phyloP scores from a whole-genome alignment of 257 asterid species.

The Ballota nigra region DNA sequence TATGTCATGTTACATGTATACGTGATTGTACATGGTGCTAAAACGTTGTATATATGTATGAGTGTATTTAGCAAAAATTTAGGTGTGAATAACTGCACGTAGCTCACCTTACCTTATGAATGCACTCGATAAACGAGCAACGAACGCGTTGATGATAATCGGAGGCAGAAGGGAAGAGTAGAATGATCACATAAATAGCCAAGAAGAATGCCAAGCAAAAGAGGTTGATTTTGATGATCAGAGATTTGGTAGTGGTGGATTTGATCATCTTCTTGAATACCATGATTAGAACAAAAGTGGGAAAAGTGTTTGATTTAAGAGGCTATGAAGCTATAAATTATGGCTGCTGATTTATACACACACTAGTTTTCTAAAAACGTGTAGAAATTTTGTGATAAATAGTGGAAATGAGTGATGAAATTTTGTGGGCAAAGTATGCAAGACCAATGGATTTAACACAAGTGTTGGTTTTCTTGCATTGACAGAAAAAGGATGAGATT shows the following conservation, averaged over 20 bases:
- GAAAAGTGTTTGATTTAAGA: not conserved
- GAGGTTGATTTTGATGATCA: slow-evolving; percentile 61
- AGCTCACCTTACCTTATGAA: slow-evolving; percentile 91
- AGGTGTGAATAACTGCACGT: not conserved
- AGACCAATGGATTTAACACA: slow-evolving; percentile 34
- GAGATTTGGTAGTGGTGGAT: slow-evolving; percentile 52
- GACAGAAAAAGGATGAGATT: slow-evolving; percentile 25
- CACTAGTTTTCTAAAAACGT: not conserved
- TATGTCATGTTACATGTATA: too few relatives aligned
- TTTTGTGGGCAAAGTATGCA: slow-evolving; percentile 6
- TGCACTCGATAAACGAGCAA: slow-evolving; percentile 73
- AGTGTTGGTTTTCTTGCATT: slow-evolving; percentile 37
- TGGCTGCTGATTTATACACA: slow-evolving; percentile 14
- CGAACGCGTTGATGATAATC: slow-evolving; percentile 50
- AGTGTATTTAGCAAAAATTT: too few relatives aligned
- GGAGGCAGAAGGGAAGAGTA: slow-evolving; percentile 57
- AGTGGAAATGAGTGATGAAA: not conserved
- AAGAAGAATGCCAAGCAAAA: slow-evolving; percentile 60
- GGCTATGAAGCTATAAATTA: not conserved
- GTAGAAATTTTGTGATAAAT: not conserved
- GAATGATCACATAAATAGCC: slow-evolving; percentile 48
- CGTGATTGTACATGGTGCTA: too few relatives aligned
- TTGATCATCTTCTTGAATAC: slow-evolving; percentile 49
- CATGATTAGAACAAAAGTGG: slow-evolving; percentile 12
- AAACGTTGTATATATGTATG: too few relatives aligned